Conservation (phyloP, 305 asterid genomes). For the Petunia hybrid region DNA sequence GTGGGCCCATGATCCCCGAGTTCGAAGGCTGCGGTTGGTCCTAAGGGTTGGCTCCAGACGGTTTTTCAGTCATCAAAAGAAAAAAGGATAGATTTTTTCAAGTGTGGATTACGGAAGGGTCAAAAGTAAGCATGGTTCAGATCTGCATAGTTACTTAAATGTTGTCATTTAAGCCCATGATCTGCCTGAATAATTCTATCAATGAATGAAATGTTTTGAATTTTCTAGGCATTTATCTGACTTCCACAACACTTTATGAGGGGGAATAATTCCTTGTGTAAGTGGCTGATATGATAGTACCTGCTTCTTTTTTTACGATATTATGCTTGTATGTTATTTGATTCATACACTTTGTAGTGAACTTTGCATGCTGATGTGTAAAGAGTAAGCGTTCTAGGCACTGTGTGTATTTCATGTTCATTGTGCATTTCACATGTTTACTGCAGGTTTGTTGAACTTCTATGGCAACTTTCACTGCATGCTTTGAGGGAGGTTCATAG, state of each 20-base stretch:
- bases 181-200: not conserved
- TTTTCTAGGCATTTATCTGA: slow-evolving; percentile 22
- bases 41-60: too few species aligned
- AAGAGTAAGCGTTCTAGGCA: slow-evolving; percentile 12
- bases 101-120: slow-evolving; percentile 1
- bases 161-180: slow-evolving; percentile 16
- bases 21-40: too few species aligned
- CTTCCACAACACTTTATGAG: not conserved
- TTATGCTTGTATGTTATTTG: not conserved
- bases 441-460: slow-evolving; percentile 91
- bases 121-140: not conserved
- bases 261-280: slow-evolving; percentile 9
- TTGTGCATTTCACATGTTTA: slow-evolving; percentile 33
- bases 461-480: slow-evolving; percentile 99
- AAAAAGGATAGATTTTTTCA: not conserved
- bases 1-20: too few species aligned
- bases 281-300: slow-evolving; percentile 6
- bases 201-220: not conserved
- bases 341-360: not conserved
- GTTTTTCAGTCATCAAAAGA: too few species aligned
- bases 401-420: slow-evolving; percentile 24
- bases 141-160: not conserved
- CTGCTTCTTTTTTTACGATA: not conserved
- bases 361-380: slow-evolving; percentile 25
- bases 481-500: slow-evolving; percentile 98